Evolutionary conservation across 2,329 filamentous ascomycete genomes (phyloP), one percentile per base, ranked within the genome.

Genomic region (Didymella lethalis): DNA sequence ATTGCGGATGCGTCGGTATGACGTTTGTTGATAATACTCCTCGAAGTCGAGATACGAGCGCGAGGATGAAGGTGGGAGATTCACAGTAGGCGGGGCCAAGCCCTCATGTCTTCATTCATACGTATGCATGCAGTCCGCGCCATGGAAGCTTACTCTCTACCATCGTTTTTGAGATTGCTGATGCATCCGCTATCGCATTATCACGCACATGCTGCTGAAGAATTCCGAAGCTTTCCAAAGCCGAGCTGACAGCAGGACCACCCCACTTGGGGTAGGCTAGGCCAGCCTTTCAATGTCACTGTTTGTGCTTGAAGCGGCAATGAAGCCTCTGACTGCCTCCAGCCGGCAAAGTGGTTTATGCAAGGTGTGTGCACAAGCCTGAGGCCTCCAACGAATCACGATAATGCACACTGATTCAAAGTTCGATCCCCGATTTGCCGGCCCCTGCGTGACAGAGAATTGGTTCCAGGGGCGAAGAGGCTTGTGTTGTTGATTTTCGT

Each of bases 1-100:
- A 50, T 29, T 25, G 41, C 47, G 41, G 47, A 50, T 59, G 50
- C 56, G 56, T 59, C 56, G 56, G 56, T 59, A 59, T 59, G 56
- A 59, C 56, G 56, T 59, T 54, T 12, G 46, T 20, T 18, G 10
- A 49, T 46, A 49, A 54, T 32, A 34, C 49, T 23, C 29, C 41
- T 44, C 20, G 29, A 52, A 10, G 26, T 26, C 6, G 36, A 44
- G 32, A 41, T 36, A 43, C 31, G 10, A 23, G 43, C 23, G n/a
- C 23, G n/a, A 45, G 31, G 36, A 26, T 26, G 38, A 38, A 20
- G 18, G 14, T 32, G 50, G 49, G 31, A 8, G 25, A 28, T 7
- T 23, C 41, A n/a, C 41, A 8, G 32, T 29, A 20, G 28, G 56
- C 50, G 46, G 32, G 40, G 26, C 23, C 20, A 45, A 40, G 20